A percentile compares a stretch with the other conserved stretches of the same genome.
Evolutionary conservation across 495 filamentous ascomycete genomes (phyloP).

Genomic region (Rostrohypoxylon terebratum): DNA sequence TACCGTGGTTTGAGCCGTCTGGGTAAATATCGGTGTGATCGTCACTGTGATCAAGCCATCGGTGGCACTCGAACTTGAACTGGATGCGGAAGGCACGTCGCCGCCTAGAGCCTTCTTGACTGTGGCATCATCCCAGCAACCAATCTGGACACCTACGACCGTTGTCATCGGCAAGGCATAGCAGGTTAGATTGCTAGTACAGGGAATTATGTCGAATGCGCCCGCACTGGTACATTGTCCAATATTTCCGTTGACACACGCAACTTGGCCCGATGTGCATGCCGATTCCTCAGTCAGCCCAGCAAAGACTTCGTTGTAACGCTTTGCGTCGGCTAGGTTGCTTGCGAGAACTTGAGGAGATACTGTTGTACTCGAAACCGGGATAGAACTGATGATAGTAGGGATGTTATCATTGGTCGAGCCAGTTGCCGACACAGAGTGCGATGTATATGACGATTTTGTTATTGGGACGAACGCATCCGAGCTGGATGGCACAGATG

Average conservation of each 20-base stretch:
- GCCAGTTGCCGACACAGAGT: constrained; percentile 47
- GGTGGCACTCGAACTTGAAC: constrained; percentile 15
- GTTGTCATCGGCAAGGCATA: constrained; percentile 58
- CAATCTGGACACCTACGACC: constrained; percentile 50
- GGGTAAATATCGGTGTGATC: constrained; percentile 39
- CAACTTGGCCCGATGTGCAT: constrained; percentile 54
- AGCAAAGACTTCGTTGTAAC: constrained; percentile 55
- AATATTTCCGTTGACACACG: constrained; percentile 55
- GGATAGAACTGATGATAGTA: constrained; percentile 52
- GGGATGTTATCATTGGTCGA: constrained; percentile 50
- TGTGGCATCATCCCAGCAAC: constrained; percentile 49
- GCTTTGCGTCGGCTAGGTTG: constrained; percentile 54
- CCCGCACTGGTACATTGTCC: constrained; percentile 48
- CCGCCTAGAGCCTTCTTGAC: constrained; percentile 48
- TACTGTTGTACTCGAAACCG: constrained; percentile 51
- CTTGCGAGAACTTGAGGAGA: constrained; percentile 48
- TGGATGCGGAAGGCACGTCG: constrained; percentile 12
- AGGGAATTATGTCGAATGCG: constrained; percentile 49
- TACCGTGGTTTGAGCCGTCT: constrained; percentile 35
- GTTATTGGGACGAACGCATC: constrained; percentile 27
- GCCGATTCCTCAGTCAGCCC: constrained; percentile 52
- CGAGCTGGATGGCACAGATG: constrained; percentile 4
- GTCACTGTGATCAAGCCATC: constrained; percentile 23
- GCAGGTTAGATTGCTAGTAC: constrained; percentile 49
- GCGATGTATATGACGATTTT: constrained; percentile 40